Evolutionary conservation across 371 early-diverging fungal genomes (phyloP).

Genomic region (Mucor piriformis): DNA sequence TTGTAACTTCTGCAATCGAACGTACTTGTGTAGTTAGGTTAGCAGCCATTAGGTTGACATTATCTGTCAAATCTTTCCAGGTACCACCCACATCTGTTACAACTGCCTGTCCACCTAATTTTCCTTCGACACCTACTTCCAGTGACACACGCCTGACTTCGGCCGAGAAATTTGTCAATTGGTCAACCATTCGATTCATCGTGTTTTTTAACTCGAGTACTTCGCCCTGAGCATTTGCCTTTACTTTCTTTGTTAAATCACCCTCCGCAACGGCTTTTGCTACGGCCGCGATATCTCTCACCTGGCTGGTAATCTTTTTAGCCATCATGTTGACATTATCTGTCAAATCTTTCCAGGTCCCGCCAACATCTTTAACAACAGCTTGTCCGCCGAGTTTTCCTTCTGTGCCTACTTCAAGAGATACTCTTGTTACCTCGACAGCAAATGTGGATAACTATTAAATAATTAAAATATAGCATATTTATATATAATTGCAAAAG

Average conservation of each 20-base stretch:
- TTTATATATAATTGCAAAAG: neutral
- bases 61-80: constrained; percentile 55
- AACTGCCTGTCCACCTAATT: constrained; percentile 59
- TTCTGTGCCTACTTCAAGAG: constrained; percentile 46
- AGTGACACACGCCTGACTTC: too few relatives aligned
- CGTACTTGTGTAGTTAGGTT: constrained; percentile 37
- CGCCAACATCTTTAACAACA: constrained; percentile 50
- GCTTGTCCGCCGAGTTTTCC: constrained; percentile 66
- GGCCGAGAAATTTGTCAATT: too few relatives aligned
- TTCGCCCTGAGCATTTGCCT: too few relatives aligned
- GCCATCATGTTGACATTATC: constrained; percentile 53
- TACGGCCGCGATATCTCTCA: too few relatives aligned
- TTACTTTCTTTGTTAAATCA: too few relatives aligned
- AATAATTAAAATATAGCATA: neutral
- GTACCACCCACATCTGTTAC: constrained; percentile 57
- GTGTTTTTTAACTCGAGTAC: too few relatives aligned
- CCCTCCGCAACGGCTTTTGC: too few relatives aligned
- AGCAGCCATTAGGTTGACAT: constrained; percentile 46
- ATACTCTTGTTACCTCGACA: constrained; percentile 59
- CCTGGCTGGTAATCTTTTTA: too few relatives aligned
- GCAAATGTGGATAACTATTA: constrained; percentile 51
- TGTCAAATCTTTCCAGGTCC: constrained; percentile 56
- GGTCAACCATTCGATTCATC: too few relatives aligned
- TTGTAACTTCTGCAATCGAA: constrained; percentile 33
- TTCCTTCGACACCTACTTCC: constrained; percentile 55